phyloP scores from a whole-genome alignment of 768 basidiomycete species.

The Podaxis mareebaensis region DNA sequence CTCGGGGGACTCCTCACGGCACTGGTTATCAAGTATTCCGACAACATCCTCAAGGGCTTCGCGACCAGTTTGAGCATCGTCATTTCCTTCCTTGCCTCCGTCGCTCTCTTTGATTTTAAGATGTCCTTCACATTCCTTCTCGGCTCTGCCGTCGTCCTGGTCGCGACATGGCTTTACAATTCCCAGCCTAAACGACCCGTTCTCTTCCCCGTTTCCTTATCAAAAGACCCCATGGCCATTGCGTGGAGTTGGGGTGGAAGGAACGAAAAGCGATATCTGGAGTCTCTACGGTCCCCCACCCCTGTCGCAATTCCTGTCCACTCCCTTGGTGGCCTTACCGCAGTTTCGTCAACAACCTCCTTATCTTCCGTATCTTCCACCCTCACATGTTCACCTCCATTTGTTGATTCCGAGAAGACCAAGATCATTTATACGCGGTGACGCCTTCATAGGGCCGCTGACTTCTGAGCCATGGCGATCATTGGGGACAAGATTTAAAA shows the following conservation, averaged over 20 bases:
- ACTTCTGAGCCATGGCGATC: background rate
- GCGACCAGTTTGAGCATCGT: constrained; percentile 94
- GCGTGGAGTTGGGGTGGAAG: constrained; percentile 23
- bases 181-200: constrained; percentile 42
- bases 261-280: constrained; percentile 26
- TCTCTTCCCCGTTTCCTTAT: constrained; percentile 15
- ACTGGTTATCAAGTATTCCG: constrained; percentile 91
- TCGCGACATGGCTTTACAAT: constrained; percentile 92
- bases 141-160: constrained; percentile 80
- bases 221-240: constrained; percentile 7
- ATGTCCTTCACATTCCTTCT: constrained; percentile 86
- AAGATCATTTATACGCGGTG: constrained; percentile 15
- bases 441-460: background rate
- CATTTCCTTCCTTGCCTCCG: constrained; percentile 90
- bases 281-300: constrained; percentile 22
- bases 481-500: background rate
- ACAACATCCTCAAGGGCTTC: constrained; percentile 92
- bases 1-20: constrained; percentile 92
- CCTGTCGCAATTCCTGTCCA: constrained; percentile 16
- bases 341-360: constrained; percentile 34
- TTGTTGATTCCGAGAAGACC: constrained; percentile 26
- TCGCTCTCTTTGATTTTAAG: constrained; percentile 86
- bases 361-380: constrained; percentile 29
- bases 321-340: constrained; percentile 23
- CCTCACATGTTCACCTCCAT: constrained; percentile 22